Evolutionary conservation across 164 flowering plant genomes (phyloP).

Genomic region (Piper longum): DNA sequence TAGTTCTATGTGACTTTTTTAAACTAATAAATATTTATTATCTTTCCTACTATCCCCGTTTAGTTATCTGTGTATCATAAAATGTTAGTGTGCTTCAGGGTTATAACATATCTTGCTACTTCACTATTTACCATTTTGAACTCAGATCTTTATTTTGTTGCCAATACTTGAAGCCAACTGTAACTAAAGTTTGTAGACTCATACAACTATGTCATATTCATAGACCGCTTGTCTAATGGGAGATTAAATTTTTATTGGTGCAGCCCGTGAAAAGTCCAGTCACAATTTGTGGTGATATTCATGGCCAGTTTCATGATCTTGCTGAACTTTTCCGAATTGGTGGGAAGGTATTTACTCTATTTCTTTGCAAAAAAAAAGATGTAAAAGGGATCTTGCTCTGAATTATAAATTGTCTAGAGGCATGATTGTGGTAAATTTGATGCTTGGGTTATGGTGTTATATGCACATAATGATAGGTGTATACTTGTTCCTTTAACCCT

Average conservation of each 20-base stretch:
- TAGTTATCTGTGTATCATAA: neutral
- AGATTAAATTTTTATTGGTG: conserved; percentile 8
- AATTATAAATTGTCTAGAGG: too few relatives aligned
- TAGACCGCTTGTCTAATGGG: neutral
- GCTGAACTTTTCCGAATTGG: conserved; percentile 95
- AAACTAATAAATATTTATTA: too few relatives aligned
- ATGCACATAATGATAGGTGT: too few relatives aligned
- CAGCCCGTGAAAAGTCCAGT: conserved; percentile 98
- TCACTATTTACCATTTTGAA: too few relatives aligned
- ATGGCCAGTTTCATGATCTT: conserved; percentile 95
- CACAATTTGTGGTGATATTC: conserved; percentile 91
- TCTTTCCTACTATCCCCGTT: neutral
- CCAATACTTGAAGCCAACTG: neutral
- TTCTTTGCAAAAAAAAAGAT: neutral
- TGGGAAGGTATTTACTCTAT: conserved; percentile 47
- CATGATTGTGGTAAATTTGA: too few relatives aligned
- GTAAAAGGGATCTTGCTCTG: neutral
- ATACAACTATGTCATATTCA: neutral
- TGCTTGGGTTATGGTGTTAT: too few relatives aligned
- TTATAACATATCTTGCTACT: neutral
- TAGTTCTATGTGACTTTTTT: too few relatives aligned
- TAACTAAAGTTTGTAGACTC: neutral
- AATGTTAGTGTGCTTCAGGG: neutral
- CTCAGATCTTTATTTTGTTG: too few relatives aligned
- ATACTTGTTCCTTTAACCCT: too few relatives aligned